phyloP scores from a whole-genome alignment of 768 basidiomycete genomes.

The Stropharia rugosoannulata region DNA sequence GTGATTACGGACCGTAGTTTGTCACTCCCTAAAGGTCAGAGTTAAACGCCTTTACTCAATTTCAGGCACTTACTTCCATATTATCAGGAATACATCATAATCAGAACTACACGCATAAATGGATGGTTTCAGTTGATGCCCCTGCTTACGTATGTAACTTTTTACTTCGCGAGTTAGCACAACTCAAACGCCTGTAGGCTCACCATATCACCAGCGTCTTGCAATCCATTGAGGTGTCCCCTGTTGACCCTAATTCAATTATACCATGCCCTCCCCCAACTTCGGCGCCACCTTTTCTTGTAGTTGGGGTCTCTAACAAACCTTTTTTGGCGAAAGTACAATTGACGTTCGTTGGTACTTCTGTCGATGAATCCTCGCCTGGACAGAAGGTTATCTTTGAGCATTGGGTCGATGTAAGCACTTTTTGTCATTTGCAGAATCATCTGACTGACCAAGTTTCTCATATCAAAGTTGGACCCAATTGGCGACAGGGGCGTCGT shows the following conservation, averaged over 20 bases:
- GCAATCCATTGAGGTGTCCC: slow-evolving; percentile 34
- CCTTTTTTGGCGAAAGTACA: slow-evolving; percentile 50
- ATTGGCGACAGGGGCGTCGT: slow-evolving; percentile 29
- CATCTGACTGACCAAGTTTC: not conserved
- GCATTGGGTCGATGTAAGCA: slow-evolving; percentile 55
- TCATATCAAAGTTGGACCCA: slow-evolving; percentile 37
- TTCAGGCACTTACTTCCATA: not conserved
- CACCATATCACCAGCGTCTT: slow-evolving; percentile 47
- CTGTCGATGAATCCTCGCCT: slow-evolving; percentile 14
- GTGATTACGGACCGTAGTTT: slow-evolving; percentile 47
- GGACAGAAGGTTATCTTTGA: slow-evolving; percentile 41
- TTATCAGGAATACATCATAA: slow-evolving; percentile 27
- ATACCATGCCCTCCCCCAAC: slow-evolving; percentile 18
- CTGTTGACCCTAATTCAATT: slow-evolving; percentile 18
- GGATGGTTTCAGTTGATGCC: slow-evolving; percentile 55
- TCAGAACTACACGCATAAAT: slow-evolving; percentile 41
- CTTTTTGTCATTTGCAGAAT: not conserved
- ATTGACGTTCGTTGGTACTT: slow-evolving; percentile 40
- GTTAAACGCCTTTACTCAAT: not conserved
- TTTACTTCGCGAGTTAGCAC: not conserved
- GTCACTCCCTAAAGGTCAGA: slow-evolving; percentile 42
- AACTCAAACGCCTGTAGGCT: slow-evolving; percentile 23
- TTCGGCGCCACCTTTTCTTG: slow-evolving; percentile 41
- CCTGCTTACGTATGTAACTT: slow-evolving; percentile 43
- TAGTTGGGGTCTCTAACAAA: slow-evolving; percentile 38